Percentiles rank a stretch among this genome's conserved stretches.
Conservation (phyloP, 257 asterid genomes). For the Primulina huaijiensis region DNA sequence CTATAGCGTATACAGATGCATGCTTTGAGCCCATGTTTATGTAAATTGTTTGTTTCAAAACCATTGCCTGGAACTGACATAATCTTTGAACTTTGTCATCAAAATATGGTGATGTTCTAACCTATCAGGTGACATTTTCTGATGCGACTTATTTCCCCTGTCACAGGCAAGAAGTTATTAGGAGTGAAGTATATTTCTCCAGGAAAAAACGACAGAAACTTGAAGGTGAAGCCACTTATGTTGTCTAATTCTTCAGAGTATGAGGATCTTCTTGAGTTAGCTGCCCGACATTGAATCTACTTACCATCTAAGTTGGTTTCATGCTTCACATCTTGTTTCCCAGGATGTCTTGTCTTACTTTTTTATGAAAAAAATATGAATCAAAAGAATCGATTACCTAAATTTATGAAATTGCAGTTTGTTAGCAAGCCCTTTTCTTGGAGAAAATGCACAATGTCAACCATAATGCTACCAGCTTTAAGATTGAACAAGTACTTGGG, state of each 20-base stretch:
- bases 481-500: too few relatives aligned
- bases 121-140: background rate
- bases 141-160: slow-evolving; percentile 5
- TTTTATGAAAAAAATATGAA: background rate
- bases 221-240: slow-evolving; percentile 66
- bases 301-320: background rate
- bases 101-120: background rate
- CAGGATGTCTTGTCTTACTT: background rate
- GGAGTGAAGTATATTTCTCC: slow-evolving; percentile 81
- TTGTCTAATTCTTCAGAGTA: slow-evolving; percentile 30
- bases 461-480: too few relatives aligned
- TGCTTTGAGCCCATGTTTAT: background rate
- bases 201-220: slow-evolving; percentile 37
- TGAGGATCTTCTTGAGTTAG: slow-evolving; percentile 54
- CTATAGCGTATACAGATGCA: background rate
- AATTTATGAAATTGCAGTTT: background rate
- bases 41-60: background rate
- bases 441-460: background rate
- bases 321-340: background rate
- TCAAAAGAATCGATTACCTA: background rate
- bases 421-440: background rate
- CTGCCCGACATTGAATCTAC: slow-evolving; percentile 46
- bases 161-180: slow-evolving; percentile 69
- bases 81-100: background rate
- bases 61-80: background rate